A percentile compares a stretch with the other conserved stretches of the same genome.
Conservation (phyloP, 305 asterid genomes). For the Fraxinus latifolia region DNA sequence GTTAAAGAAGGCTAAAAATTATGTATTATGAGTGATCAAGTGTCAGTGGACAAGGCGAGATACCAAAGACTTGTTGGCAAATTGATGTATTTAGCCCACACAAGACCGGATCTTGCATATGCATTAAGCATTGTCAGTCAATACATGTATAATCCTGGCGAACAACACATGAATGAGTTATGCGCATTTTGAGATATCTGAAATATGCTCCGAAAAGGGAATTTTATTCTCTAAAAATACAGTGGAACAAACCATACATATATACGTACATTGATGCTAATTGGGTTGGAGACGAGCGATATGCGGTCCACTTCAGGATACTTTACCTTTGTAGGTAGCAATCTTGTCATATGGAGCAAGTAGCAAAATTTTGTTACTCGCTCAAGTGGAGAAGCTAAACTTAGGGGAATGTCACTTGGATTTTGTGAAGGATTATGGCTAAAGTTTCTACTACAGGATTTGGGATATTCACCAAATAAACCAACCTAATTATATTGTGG, state of each 20-base stretch:
- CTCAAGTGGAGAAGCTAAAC: slow-evolving; percentile 9
- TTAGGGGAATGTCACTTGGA: not conserved
- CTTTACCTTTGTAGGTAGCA: not conserved
- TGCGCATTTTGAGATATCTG: not conserved
- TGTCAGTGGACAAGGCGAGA: no score
- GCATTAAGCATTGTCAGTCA: not conserved
- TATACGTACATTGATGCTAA: not conserved
- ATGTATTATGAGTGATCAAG: no score
- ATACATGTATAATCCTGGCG: not conserved
- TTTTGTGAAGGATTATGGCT: not conserved
- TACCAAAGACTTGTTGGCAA: no score
- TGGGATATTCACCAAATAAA: slow-evolving; percentile 5
- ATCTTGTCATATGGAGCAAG: not conserved
- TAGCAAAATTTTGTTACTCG: not conserved
- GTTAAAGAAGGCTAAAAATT: no score
- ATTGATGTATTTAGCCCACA: no score
- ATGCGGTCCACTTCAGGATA: not conserved
- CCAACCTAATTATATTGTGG: slow-evolving; percentile 4
- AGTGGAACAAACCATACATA: not conserved
- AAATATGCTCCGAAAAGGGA: not conserved
- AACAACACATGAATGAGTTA: not conserved
- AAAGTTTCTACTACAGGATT: not conserved
- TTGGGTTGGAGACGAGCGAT: not conserved
- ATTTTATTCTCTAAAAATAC: not conserved
- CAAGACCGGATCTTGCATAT: not conserved